Evolutionary conservation across 257 asterid genomes (phyloP), one percentile per base, ranked within the genome.

Genomic region (Henckelia pumila): DNA sequence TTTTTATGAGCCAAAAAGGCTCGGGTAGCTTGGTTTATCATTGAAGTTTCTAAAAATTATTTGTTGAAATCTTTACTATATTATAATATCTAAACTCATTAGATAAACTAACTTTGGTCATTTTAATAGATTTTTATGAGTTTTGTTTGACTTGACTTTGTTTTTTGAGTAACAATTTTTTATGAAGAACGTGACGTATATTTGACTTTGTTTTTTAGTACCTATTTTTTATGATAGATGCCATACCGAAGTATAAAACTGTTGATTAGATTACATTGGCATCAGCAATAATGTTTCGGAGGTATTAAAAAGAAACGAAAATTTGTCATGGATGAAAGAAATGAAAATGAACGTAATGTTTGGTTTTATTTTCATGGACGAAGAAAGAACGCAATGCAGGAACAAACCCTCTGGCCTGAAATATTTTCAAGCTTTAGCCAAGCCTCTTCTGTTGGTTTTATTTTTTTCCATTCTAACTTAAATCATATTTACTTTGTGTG

Each of bases 401-500:
- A 37, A 40, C 50, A 40, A 11, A 40, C 19, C 50, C 50, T 40
- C 50, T 40, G 2, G n/a, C 50, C 50, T 40, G 55, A 47, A 35
- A 47, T 47, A 47, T 47, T 47, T 47, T 47, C 55, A 47, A 47
- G 55, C 21, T 47, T 47, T 47, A 17, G 7, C 20, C 8, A 16
- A 20, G 6, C 14, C 55, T 14, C 7, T 47, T 4, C 6, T 16
- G 55, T 16, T 17, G 55, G 4, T 47, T 47, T 47, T 47, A 4
- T 14, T 47, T 5, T 4, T 47, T 19, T 47, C 21, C 55, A 16
- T 47, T 47, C 1, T 16, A 47, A 47, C 16, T 9, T 24, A 62
- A 47, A 49, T 76, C 66, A 74, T 65, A 26, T 72, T 56, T 59
- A 56, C 69, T 35, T 69, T 32, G 24, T 75, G 62, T 35, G 56